Conservation (phyloP, 495 filamentous ascomycete genomes). For the Oidiodendron maius region DNA sequence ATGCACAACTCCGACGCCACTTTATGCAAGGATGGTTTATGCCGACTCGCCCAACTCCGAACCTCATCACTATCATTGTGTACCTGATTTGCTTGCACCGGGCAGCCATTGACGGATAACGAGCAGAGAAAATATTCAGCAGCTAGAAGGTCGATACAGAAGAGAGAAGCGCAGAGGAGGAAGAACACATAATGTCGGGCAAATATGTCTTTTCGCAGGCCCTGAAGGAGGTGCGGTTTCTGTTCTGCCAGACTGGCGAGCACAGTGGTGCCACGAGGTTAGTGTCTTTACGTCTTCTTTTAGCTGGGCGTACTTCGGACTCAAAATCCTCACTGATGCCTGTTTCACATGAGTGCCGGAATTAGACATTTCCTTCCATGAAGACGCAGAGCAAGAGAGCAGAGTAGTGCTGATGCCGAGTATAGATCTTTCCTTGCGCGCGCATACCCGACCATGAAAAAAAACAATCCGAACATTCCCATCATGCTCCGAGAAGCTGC, state of each 20-base stretch:
- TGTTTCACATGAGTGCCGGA: no score
- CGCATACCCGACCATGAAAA: constrained; percentile 98
- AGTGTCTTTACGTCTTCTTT: constrained; percentile 10
- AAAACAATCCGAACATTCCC: constrained; percentile 90
- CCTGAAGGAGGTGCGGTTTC: constrained; percentile 93
- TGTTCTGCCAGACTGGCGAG: constrained; percentile 90
- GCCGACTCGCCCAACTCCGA: no score
- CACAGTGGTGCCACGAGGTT: constrained; percentile 82
- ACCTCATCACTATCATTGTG: no score
- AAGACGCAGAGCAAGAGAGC: background rate
- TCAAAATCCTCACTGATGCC: background rate
- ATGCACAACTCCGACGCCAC: no score
- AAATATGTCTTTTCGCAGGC: constrained; percentile 86
- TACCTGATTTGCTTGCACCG: background rate
- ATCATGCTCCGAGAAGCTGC: constrained; percentile 91
- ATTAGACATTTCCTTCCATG: no score
- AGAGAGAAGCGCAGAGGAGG: background rate
- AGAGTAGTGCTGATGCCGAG: background rate
- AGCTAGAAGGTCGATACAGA: background rate
- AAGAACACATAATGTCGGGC: constrained; percentile 61
- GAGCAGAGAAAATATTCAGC: background rate
- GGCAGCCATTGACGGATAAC: background rate
- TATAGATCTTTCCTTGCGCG: constrained; percentile 79
- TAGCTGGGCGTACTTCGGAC: no score
- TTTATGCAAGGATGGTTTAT: no score